A percentile compares a stretch with the other conserved stretches of the same genome.
phyloP scores from a whole-genome alignment of 257 asterid species.

The Solanum medicagineum region DNA sequence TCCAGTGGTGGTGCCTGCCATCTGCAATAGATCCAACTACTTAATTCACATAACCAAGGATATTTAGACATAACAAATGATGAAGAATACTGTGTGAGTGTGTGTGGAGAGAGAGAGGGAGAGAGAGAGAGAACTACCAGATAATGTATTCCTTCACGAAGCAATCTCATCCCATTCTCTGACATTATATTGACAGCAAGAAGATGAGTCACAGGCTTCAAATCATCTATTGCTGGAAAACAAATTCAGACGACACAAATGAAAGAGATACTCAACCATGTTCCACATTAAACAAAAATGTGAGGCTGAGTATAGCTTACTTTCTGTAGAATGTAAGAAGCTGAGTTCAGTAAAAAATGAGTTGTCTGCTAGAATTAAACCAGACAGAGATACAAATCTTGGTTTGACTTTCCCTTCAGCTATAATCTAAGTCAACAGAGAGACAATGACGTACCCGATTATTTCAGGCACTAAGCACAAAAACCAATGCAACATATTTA shows the following conservation, averaged over 20 bases:
- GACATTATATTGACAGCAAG: conserved; percentile 65
- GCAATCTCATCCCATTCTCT: conserved; percentile 77
- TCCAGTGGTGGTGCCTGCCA: conserved; percentile 59
- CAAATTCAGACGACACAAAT: conserved; percentile 9
- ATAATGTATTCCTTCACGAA: conserved; percentile 80
- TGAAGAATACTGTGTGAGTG: neutral
- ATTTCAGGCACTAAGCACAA: neutral
- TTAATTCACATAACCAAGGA: neutral
- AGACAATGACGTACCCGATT: neutral
- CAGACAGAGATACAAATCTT: conserved; percentile 60
- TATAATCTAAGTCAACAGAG: conserved; percentile 52
- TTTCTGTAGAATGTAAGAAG: conserved; percentile 73
- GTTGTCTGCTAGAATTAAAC: conserved; percentile 43
- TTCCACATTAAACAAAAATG: conserved; percentile 1
- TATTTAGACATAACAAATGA: neutral
- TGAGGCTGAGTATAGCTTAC: conserved; percentile 41
- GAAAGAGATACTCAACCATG: conserved; percentile 11
- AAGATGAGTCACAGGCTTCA: conserved; percentile 97
- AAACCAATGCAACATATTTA: neutral
- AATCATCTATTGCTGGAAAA: conserved; percentile 70
- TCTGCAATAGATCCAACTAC: conserved; percentile 42
- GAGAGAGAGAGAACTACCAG: conserved; percentile 45
- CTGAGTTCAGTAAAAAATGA: conserved; percentile 51
- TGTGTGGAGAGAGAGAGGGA: neutral
- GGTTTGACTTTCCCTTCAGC: conserved; percentile 84